Evolutionary conservation across 371 early-diverging fungal species (phyloP).

Genomic region (Capillidium heterosporum): DNA sequence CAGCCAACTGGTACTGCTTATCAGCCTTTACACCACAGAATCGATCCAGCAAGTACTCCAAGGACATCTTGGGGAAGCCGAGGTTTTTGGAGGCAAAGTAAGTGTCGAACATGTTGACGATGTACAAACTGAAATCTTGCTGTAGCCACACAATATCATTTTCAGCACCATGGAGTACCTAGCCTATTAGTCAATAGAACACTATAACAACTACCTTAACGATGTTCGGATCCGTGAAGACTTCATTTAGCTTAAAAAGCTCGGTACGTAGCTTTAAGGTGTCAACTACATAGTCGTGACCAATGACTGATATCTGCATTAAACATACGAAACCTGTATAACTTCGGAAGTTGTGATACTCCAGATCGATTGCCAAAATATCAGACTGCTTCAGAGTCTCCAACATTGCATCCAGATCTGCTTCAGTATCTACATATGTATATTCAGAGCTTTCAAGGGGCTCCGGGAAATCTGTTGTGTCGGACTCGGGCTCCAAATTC

Average conservation of each 20-base stretch:
- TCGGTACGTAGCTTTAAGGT: constrained; percentile 63
- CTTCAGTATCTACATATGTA: constrained; percentile 51
- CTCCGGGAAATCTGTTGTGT: constrained; percentile 21
- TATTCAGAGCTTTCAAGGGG: constrained; percentile 36
- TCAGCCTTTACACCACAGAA: constrained; percentile 72
- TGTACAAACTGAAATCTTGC: constrained; percentile 87
- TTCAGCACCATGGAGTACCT: constrained; percentile 88
- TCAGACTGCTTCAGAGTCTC: constrained; percentile 26
- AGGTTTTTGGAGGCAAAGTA: constrained; percentile 56
- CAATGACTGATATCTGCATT: constrained; percentile 84
- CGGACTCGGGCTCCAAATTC: constrained; percentile 47
- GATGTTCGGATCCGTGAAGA: constrained; percentile 71
- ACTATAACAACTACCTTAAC: constrained; percentile 43
- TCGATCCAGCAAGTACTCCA: constrained; percentile 60
- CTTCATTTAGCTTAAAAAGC: constrained; percentile 55
- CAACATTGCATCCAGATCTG: constrained; percentile 40
- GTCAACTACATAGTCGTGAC: constrained; percentile 80
- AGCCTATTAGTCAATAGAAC: not conserved
- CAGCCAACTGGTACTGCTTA: constrained; percentile 89
- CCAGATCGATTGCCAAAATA: constrained; percentile 89
- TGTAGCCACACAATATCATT: constrained; percentile 95
- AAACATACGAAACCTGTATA: constrained; percentile 90
- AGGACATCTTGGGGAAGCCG: constrained; percentile 47
- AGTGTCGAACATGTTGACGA: constrained; percentile 93
- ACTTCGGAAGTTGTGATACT: constrained; percentile 83